Conservation (phyloP, 495 filamentous ascomycete genomes). For the Pyrenula aspistea region DNA sequence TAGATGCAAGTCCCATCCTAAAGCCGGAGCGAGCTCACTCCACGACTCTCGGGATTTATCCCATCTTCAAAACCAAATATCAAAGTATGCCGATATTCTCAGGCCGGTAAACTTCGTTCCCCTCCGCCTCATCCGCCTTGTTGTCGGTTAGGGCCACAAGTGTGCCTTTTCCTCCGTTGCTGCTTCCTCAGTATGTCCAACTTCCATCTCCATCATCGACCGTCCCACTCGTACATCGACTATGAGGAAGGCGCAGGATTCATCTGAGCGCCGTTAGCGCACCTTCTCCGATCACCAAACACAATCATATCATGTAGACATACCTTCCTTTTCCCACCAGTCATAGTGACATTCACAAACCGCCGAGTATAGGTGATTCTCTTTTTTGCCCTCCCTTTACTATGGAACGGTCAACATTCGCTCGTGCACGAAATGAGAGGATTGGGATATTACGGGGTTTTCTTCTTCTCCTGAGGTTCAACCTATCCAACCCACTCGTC, state of each 20-base stretch:
- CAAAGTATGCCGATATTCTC: no score
- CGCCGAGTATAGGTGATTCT: conserved; percentile 91
- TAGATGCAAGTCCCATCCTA: background rate
- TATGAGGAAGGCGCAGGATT: background rate
- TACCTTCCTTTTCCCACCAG: conserved; percentile 99
- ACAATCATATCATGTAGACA: conserved; percentile 8
- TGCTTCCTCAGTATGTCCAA: no score
- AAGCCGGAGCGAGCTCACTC: background rate
- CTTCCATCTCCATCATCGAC: no score
- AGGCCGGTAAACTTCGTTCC: no score
- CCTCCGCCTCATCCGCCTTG: no score
- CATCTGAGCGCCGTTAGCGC: background rate
- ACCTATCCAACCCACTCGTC: conserved; percentile 37
- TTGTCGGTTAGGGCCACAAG: no score
- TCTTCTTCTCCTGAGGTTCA: conserved; percentile 84
- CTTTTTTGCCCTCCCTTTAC: conserved; percentile 99
- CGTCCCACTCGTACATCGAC: background rate
- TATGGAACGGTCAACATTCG: no score
- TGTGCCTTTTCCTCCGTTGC: no score
- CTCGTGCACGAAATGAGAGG: no score
- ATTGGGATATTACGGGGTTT: no score
- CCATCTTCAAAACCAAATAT: no score
- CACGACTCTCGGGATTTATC: background rate
- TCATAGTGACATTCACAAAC: conserved; percentile 99
- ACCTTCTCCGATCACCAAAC: background rate